Evolutionary conservation across 2,329 filamentous ascomycete species (phyloP).

Genomic region (Colletotrichum tamarilloi): DNA sequence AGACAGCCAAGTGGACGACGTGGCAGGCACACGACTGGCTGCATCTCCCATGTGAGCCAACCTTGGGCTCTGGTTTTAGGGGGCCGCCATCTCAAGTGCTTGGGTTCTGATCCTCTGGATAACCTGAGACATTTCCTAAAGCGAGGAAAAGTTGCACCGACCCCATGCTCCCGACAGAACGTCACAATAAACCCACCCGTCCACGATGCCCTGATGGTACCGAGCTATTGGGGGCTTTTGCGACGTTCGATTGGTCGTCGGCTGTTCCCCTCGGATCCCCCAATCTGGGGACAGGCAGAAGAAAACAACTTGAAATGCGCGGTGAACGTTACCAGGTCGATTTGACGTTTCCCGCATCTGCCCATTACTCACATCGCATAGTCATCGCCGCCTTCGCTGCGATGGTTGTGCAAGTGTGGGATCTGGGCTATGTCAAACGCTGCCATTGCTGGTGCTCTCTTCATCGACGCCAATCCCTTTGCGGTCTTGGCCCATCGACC

Average conservation of each 20-base stretch:
- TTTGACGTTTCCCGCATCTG: background rate
- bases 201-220: constrained; percentile 25
- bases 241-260: constrained; percentile 17
- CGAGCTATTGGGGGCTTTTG: constrained; percentile 8
- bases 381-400: background rate
- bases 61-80: constrained; percentile 12
- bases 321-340: background rate
- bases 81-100: constrained; percentile 9
- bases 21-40: constrained; percentile 36
- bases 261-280: constrained; percentile 11
- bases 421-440: background rate
- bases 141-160: background rate
- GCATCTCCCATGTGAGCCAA: constrained; percentile 14
- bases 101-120: constrained; percentile 14
- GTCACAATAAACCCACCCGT: constrained; percentile 23
- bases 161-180: constrained; percentile 16
- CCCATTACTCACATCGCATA: background rate
- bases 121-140: constrained; percentile 23
- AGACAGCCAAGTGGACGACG: constrained; percentile 43
- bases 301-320: background rate
- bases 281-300: background rate
- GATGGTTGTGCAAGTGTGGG: background rate
- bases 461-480: constrained; percentile 18
- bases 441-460: constrained; percentile 6
- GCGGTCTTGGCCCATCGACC: background rate